Evolutionary conservation across 2,329 filamentous ascomycete species (phyloP).

Genomic region (Monilinia vaccinii-corymbosi): DNA sequence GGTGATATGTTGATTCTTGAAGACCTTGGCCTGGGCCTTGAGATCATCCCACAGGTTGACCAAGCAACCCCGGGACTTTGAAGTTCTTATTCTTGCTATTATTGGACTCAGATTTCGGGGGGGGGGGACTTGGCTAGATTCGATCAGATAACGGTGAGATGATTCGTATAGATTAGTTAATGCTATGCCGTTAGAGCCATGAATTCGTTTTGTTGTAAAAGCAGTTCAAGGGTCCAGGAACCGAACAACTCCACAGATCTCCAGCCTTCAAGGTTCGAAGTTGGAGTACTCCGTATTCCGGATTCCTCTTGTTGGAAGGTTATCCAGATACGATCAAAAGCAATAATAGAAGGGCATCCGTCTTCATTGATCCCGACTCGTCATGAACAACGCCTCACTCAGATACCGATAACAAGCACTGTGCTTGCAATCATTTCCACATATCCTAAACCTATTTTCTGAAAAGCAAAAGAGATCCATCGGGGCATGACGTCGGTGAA

Average conservation of each 20-base stretch:
- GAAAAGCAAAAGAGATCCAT: background rate
- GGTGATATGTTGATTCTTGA: background rate
- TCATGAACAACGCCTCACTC: conserved; percentile 1
- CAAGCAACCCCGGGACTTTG: conserved; percentile 1
- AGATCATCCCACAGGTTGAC: background rate
- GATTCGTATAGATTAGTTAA: background rate
- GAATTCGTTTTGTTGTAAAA: background rate
- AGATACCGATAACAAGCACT: background rate
- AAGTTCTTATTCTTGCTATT: background rate
- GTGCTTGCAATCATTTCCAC: background rate
- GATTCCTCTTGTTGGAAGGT: no score
- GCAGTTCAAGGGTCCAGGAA: background rate
- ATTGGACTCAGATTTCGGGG: background rate
- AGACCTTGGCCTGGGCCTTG: background rate
- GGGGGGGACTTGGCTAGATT: background rate
- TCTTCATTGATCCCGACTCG: no score
- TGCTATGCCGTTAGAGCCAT: background rate
- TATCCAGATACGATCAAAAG: background rate
- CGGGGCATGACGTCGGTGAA: background rate
- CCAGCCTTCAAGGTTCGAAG: background rate
- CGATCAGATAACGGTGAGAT: background rate
- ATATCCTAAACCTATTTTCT: background rate
- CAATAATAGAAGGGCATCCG: background rate
- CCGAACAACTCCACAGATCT: background rate
- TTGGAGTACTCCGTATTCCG: background rate